Conservation (phyloP, 2,329 filamentous ascomycete species). For the Fusarium sp. region DNA sequence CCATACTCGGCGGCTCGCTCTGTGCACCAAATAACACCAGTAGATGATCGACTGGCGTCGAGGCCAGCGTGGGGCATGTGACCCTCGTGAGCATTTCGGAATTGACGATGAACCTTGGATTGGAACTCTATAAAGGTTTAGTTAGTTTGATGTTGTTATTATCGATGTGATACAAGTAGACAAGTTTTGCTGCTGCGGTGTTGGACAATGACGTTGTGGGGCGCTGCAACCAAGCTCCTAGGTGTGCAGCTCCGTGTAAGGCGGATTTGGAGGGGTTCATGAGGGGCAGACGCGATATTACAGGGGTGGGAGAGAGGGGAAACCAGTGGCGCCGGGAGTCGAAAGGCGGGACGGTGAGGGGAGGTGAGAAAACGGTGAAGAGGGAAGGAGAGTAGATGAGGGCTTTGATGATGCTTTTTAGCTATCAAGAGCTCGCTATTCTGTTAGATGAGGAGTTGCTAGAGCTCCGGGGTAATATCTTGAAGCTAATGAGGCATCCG, state of each 20-base stretch:
- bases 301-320: conserved; percentile 31
- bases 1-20: conserved; percentile 91
- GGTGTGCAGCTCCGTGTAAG: conserved; percentile 21
- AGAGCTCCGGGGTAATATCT: background rate
- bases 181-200: conserved; percentile 2
- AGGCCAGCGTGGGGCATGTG: conserved; percentile 92
- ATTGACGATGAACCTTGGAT: conserved; percentile 89
- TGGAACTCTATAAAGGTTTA: conserved; percentile 71
- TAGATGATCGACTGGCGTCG: conserved; percentile 87
- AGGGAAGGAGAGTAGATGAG: conserved; percentile 10
- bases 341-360: conserved; percentile 41
- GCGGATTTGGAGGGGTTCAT: conserved; percentile 40
- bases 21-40: conserved; percentile 93
- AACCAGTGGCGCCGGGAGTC: conserved; percentile 33
- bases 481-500: background rate
- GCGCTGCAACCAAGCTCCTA: conserved; percentile 26
- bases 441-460: background rate
- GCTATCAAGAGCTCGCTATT: background rate
- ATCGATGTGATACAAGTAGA: background rate
- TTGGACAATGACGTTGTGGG: conserved; percentile 40
- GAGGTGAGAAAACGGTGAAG: conserved; percentile 40
- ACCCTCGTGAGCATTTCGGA: conserved; percentile 90
- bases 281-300: conserved; percentile 25
- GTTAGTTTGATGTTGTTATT: conserved; percentile 1
- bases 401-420: conserved; percentile 11